Conservation (phyloP, 805 yeast genomes). For the Babjeviella inositovora region DNA sequence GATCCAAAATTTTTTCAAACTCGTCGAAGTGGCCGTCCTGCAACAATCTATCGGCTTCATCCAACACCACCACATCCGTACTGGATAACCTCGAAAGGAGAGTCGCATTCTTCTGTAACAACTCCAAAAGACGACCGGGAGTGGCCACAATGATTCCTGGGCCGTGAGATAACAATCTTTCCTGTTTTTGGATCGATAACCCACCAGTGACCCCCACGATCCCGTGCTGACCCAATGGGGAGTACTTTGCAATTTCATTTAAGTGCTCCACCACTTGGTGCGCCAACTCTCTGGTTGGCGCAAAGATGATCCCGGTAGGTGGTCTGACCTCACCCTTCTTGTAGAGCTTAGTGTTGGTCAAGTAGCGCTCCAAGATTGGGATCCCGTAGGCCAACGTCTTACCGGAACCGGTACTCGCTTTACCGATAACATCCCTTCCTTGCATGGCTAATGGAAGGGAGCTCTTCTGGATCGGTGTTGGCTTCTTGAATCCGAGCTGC, state of each 20-base stretch:
- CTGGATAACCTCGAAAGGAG: conserved; percentile 21
- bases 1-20: conserved; percentile 62
- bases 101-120: conserved; percentile 46
- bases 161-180: conserved; percentile 48
- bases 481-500: conserved; percentile 39
- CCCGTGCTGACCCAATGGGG: conserved; percentile 35
- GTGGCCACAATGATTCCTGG: conserved; percentile 86
- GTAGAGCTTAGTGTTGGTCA: conserved; percentile 12
- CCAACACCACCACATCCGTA: conserved; percentile 49
- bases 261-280: conserved; percentile 84
- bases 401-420: conserved; percentile 97
- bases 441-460: conserved; percentile 61
- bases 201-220: conserved; percentile 88
- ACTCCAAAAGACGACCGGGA: conserved; percentile 83
- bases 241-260: conserved; percentile 30
- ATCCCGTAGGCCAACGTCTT: conserved; percentile 92
- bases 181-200: conserved; percentile 84
- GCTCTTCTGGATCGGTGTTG: conserved; percentile 72
- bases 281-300: conserved; percentile 95
- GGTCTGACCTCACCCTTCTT: conserved; percentile 9
- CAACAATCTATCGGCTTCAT: conserved; percentile 89
- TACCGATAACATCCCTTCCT: conserved; percentile 80
- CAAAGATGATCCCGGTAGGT: conserved; percentile 69
- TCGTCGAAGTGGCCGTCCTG: conserved; percentile 97
- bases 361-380: conserved; percentile 65